Conservation (phyloP, 2,329 filamentous ascomycete species). For the Aspergillus quadrilineatus region DNA sequence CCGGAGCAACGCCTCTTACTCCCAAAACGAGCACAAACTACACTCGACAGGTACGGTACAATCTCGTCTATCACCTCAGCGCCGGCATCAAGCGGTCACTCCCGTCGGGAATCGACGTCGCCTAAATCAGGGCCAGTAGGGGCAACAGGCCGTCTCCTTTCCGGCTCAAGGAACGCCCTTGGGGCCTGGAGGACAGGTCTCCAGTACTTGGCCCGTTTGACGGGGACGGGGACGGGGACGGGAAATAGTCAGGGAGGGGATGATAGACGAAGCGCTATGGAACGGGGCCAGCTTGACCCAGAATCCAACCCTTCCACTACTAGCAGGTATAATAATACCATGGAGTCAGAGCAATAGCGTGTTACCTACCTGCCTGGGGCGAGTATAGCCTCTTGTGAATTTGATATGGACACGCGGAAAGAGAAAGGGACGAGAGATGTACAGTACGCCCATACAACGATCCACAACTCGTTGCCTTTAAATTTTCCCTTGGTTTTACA, state of each 20-base stretch:
- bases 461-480: not conserved
- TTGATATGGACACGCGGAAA: not conserved
- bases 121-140: not conserved
- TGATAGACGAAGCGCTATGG: not conserved
- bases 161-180: constrained; percentile 29
- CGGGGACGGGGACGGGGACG: not conserved
- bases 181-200: constrained; percentile 28
- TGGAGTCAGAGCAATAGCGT: constrained; percentile 1
- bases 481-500: not conserved
- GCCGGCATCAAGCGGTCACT: constrained; percentile 2
- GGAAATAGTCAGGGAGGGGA: not conserved
- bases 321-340: not conserved
- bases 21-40: constrained; percentile 25
- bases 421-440: not conserved
- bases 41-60: constrained; percentile 27
- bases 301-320: constrained; percentile 12
- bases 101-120: not conserved
- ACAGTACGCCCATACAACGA: not conserved
- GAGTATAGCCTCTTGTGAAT: not conserved
- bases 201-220: constrained; percentile 27
- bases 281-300: constrained; percentile 10
- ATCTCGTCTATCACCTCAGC: constrained; percentile 22
- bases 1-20: constrained; percentile 20
- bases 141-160: constrained; percentile 22
- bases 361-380: not conserved